phyloP scores from a whole-genome alignment of 1,284 basidiomycete genomes.

The Tylopilus sp. region DNA sequence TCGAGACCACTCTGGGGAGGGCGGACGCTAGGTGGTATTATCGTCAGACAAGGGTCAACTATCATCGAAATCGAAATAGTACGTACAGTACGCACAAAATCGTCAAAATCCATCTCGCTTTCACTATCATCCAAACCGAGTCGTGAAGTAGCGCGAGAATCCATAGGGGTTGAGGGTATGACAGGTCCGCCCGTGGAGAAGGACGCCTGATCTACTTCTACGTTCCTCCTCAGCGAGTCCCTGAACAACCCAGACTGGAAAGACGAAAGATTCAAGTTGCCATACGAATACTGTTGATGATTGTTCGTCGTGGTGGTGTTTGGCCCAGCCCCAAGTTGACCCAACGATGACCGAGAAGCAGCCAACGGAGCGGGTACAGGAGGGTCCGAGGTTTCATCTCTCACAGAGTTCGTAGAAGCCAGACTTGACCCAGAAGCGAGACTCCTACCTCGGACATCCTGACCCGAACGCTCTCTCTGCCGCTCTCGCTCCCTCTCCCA shows the following conservation, averaged over 20 bases:
- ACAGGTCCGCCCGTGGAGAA: constrained; percentile 11
- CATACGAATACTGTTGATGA: constrained; percentile 29
- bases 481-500: constrained; percentile 24
- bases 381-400: constrained; percentile 18
- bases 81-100: constrained; percentile 17
- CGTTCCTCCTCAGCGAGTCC: constrained; percentile 33
- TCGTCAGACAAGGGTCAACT: constrained; percentile 6
- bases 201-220: constrained; percentile 25
- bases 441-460: constrained; percentile 17
- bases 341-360: constrained; percentile 6
- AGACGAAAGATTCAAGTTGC: constrained; percentile 31
- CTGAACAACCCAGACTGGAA: constrained; percentile 34
- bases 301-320: constrained; percentile 10
- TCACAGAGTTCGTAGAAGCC: constrained; percentile 13
- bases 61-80: not conserved
- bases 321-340: constrained; percentile 6
- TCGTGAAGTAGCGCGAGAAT: constrained; percentile 13
- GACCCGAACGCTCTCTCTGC: constrained; percentile 18
- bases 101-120: constrained; percentile 32
- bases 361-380: not conserved
- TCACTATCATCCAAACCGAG: constrained; percentile 29
- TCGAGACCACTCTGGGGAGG: constrained; percentile 25
- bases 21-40: constrained; percentile 17
- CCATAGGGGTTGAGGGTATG: constrained; percentile 4
- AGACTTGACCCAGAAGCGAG: constrained; percentile 16